Conservation (phyloP, 306 rosid genomes). For the Cucumis cinereus region DNA sequence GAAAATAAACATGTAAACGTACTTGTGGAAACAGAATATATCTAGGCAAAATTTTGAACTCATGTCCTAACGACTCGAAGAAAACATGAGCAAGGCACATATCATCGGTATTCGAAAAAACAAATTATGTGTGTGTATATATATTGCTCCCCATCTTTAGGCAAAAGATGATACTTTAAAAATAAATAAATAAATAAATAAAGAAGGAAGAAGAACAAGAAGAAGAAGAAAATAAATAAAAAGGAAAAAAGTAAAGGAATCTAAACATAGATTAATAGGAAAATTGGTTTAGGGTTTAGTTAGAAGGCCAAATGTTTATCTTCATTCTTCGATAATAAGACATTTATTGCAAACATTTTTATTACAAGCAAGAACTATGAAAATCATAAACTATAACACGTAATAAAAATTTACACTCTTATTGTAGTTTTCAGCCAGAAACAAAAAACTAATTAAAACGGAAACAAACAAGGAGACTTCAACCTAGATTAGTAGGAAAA, state of each 20-base stretch:
- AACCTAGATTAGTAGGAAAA: neutral
- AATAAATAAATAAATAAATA: neutral
- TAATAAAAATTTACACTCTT: too few relatives aligned
- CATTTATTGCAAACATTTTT: too few relatives aligned
- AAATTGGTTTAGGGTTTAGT: too few relatives aligned
- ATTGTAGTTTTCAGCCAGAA: neutral
- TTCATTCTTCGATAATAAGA: too few relatives aligned
- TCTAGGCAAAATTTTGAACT: neutral
- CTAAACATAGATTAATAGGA: too few relatives aligned
- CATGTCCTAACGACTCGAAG: neutral
- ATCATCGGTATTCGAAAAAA: neutral
- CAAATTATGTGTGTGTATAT: too few relatives aligned
- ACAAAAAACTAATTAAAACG: neutral
- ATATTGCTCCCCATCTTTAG: neutral
- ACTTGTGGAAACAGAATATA: neutral
- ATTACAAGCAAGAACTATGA: too few relatives aligned
- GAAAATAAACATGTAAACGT: neutral
- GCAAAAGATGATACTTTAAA: neutral
- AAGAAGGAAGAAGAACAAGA: neutral
- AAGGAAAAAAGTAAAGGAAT: neutral
- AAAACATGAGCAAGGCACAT: neutral
- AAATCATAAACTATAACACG: too few relatives aligned
- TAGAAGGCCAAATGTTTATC: too few relatives aligned
- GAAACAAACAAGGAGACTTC: neutral
- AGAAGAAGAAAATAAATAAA: neutral